phyloP scores from a whole-genome alignment of 129 eudicot species.

The Escallonia rubra region DNA sequence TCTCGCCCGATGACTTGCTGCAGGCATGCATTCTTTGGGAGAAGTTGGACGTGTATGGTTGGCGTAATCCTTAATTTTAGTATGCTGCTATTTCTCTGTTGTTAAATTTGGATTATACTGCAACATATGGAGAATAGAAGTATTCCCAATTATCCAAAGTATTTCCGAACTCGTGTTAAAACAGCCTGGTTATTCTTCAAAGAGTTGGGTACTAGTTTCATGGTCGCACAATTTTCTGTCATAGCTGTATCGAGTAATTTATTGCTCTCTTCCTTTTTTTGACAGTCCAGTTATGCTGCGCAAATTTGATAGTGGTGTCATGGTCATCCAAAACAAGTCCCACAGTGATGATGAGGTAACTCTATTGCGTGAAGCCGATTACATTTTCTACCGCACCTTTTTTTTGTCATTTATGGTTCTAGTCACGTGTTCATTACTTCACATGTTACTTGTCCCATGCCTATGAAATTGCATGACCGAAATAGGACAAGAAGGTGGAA shows the following conservation, averaged over 20 bases:
- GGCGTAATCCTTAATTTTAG: background rate
- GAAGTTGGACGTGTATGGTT: conserved; percentile 85
- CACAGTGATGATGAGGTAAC: conserved; percentile 91
- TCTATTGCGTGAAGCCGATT: background rate
- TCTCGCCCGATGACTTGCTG: conserved; percentile 94
- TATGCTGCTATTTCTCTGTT: background rate
- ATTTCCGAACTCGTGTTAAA: background rate
- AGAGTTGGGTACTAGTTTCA: no score
- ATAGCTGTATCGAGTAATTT: background rate
- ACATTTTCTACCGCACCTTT: background rate
- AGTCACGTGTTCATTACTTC: no score
- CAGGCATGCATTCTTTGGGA: conserved; percentile 96
- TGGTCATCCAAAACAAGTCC: conserved; percentile 87
- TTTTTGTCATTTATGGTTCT: no score
- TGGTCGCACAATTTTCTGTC: background rate
- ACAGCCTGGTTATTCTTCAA: no score
- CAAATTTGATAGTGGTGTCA: conserved; percentile 97
- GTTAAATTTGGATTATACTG: conserved; percentile 4
- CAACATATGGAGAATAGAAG: background rate
- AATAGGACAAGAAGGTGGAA: no score
- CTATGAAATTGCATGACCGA: no score
- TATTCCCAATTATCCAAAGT: background rate
- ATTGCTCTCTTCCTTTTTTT: background rate
- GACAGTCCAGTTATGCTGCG: conserved; percentile 85
- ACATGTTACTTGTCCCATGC: no score